phyloP scores from a whole-genome alignment of 306 rosid genomes.

The Lotus japonicus region DNA sequence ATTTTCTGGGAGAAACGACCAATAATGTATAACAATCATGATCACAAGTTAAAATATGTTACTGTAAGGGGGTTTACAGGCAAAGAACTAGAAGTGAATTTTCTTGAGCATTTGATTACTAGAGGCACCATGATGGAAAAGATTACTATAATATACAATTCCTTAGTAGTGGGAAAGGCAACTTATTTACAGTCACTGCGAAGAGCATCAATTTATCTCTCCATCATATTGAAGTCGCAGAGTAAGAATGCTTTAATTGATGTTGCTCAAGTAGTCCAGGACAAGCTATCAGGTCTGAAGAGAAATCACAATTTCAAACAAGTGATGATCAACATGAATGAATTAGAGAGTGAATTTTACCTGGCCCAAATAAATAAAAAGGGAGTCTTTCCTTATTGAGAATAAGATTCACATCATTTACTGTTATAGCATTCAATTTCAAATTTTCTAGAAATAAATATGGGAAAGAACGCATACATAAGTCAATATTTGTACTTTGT shows the following conservation, averaged over 20 bases:
- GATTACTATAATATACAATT: background rate
- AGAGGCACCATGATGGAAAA: background rate
- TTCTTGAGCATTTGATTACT: slow-evolving; percentile 10
- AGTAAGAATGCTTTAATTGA: too few species aligned
- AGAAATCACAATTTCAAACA: too few species aligned
- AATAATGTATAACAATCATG: too few species aligned
- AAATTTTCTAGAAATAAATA: too few species aligned
- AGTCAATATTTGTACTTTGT: too few species aligned
- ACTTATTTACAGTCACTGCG: background rate
- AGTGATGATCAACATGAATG: too few species aligned
- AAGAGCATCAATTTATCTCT: background rate
- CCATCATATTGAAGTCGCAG: too few species aligned
- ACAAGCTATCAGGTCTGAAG: background rate
- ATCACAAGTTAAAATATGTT: too few species aligned
- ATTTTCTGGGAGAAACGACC: slow-evolving; percentile 13
- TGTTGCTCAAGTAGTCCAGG: too few species aligned
- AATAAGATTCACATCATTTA: background rate
- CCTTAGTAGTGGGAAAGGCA: background rate
- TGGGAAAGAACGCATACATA: too few species aligned
- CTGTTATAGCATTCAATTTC: too few species aligned
- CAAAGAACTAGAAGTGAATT: slow-evolving; percentile 19
- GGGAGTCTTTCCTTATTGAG: too few species aligned
- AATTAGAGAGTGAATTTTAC: background rate
- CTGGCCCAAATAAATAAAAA: background rate
- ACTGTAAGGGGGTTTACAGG: background rate